These are phyloP conservation scores for Monosporozyma yasuniensis DNA, from an alignment of 805 yeast genomes.

Conservation along the genomic window DNA sequence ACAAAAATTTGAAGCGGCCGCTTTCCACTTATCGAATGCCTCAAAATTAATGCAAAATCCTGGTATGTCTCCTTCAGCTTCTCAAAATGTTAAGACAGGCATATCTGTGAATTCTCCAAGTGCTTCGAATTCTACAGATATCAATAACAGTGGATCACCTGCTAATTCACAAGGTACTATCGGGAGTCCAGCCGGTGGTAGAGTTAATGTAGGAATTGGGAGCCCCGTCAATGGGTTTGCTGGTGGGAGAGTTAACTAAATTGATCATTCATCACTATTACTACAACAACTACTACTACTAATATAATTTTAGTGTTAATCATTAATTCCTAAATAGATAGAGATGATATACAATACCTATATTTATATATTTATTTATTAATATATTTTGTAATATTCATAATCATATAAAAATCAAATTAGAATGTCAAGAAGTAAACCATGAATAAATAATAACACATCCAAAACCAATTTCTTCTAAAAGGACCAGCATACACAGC, in stretches of 20 bases:
- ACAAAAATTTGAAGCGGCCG: constrained; percentile 28
- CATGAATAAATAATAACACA: constrained; percentile 11
- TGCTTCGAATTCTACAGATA: background rate
- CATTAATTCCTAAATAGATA: no score
- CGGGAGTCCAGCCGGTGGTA: constrained; percentile 16
- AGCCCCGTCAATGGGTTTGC: constrained; percentile 13
- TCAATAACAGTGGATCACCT: background rate
- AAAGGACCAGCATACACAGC: constrained; percentile 4
- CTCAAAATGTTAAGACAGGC: background rate
- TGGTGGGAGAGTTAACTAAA: constrained; percentile 16
- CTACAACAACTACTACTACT: no score
- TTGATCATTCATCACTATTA: no score
- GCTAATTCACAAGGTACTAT: background rate
- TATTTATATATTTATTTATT: background rate
- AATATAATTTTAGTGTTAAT: no score
- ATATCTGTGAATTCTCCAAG: constrained; percentile 1
- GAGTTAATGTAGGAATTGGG: constrained; percentile 19
- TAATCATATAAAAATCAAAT: background rate
- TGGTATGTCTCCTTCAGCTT: background rate
- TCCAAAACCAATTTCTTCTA: constrained; percentile 10
- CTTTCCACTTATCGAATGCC: constrained; percentile 26
- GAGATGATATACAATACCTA: no score
- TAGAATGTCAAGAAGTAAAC: constrained; percentile 2
- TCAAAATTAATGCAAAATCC: constrained; percentile 24
- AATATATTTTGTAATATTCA: background rate